Conservation (phyloP, 768 basidiomycete genomes). For the Hypholoma sublateritium region DNA sequence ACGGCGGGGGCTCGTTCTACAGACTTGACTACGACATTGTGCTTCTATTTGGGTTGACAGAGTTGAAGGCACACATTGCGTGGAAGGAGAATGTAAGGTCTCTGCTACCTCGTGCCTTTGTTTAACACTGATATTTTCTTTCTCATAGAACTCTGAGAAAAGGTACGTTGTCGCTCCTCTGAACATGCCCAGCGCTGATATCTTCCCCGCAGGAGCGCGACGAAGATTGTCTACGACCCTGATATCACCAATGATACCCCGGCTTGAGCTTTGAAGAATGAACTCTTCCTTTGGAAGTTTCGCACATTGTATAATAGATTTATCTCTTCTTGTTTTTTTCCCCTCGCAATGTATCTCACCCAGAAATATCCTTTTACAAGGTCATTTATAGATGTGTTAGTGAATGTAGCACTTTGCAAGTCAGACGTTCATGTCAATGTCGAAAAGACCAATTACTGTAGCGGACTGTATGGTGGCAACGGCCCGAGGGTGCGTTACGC, state of each 20-base stretch:
- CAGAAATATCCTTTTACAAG: too few species aligned
- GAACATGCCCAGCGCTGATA: background rate
- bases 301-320: too few species aligned
- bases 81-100: conserved; percentile 47
- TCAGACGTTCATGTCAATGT: too few species aligned
- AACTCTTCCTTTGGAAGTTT: too few species aligned
- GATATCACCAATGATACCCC: conserved; percentile 19
- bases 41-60: conserved; percentile 52
- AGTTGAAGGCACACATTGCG: conserved; percentile 49
- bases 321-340: too few species aligned
- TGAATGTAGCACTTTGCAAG: too few species aligned
- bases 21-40: conserved; percentile 41
- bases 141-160: conserved; percentile 13
- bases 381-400: too few species aligned
- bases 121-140: background rate
- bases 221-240: conserved; percentile 33
- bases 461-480: too few species aligned
- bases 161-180: conserved; percentile 1
- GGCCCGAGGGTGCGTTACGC: too few species aligned
- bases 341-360: too few species aligned
- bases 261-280: too few species aligned
- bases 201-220: conserved; percentile 26
- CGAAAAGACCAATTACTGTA: too few species aligned
- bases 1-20: conserved; percentile 18
- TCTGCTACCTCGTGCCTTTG: background rate